These are phyloP conservation scores for Penicillium occitanis DNA, from an alignment of 2,329 filamentous ascomycete genomes.

Conservation along the genomic window DNA sequence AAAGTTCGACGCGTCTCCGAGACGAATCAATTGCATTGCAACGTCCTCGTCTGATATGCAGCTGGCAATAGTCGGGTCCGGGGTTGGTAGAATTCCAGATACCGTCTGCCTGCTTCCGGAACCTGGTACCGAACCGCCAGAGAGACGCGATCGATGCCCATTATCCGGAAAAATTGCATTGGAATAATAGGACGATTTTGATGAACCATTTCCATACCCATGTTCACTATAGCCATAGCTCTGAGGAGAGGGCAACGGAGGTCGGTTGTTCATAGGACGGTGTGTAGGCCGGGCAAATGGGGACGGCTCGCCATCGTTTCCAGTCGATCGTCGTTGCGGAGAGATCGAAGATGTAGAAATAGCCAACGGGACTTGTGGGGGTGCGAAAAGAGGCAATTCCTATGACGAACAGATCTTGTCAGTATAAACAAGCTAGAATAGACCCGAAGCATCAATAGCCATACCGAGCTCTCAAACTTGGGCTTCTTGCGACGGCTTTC, in stretches of 20 bases:
- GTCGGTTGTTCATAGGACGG: constrained; percentile 75
- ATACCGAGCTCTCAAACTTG: constrained; percentile 95
- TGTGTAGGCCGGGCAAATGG: constrained; percentile 75
- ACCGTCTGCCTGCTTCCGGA: constrained; percentile 40
- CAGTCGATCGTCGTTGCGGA: constrained; percentile 79
- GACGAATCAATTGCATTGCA: constrained; percentile 91
- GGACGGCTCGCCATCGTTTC: constrained; percentile 63
- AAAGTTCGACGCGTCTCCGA: constrained; percentile 90
- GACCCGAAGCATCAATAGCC: constrained; percentile 40
- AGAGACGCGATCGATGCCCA: constrained; percentile 61
- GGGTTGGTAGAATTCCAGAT: constrained; percentile 76
- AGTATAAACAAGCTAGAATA: constrained; percentile 20
- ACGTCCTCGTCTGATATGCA: constrained; percentile 98
- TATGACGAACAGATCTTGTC: constrained; percentile 43
- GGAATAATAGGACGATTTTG: constrained; percentile 54
- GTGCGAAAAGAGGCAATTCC: constrained; percentile 94
- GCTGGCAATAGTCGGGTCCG: constrained; percentile 94
- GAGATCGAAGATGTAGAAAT: constrained; percentile 98
- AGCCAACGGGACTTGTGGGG: constrained; percentile 86
- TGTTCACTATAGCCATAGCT: constrained; percentile 61
- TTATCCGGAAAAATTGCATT: constrained; percentile 59
- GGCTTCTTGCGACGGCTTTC: constrained; percentile 92
- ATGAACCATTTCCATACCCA: constrained; percentile 36
- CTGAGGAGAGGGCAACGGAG: constrained; percentile 80
- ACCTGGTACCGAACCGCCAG: constrained; percentile 46